A percentile compares a stretch with the other conserved stretches of the same genome.
Conservation (phyloP, 2,329 filamentous ascomycete species). For the Neocucurbitaria cava region DNA sequence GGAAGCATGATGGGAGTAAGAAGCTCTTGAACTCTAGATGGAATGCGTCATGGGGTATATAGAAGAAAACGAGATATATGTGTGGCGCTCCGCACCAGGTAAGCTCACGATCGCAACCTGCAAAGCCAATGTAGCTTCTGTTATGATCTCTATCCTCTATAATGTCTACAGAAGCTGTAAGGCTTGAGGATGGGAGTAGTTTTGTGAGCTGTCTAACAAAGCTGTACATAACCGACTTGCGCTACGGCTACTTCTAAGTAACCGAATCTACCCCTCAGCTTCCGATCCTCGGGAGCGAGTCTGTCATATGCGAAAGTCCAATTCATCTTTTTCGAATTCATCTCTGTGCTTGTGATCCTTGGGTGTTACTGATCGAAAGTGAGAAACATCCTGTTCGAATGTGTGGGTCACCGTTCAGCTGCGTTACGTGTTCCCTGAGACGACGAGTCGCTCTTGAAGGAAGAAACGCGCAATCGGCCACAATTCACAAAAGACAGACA, state of each 20-base stretch:
- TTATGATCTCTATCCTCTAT: not conserved
- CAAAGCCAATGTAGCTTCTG: not conserved
- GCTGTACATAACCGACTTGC: constrained; percentile 3
- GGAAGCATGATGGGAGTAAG: constrained; percentile 18
- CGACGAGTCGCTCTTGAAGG: not conserved
- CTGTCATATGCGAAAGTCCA: not conserved
- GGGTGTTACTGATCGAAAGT: not conserved
- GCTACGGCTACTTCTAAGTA: constrained; percentile 9
- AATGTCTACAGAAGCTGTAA: not conserved
- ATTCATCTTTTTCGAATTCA: not conserved
- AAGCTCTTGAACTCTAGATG: constrained; percentile 5
- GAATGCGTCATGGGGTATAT: constrained; percentile 12
- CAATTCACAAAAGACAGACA: not conserved
- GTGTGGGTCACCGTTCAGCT: not conserved
- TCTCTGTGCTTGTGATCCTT: not conserved
- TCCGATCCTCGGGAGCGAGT: constrained; percentile 1
- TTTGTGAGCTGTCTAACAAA: not conserved
- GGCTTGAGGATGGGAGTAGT: not conserved
- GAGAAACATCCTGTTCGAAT: not conserved
- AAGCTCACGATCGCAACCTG: not conserved
- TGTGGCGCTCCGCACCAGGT: not conserved
- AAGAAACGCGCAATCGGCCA: not conserved
- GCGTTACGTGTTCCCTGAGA: not conserved
- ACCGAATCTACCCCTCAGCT: constrained; percentile 10
- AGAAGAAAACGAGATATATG: not conserved